Evolutionary conservation across 139 green algal species (phyloP).

Genomic region (Chlamydomonas incerta): DNA sequence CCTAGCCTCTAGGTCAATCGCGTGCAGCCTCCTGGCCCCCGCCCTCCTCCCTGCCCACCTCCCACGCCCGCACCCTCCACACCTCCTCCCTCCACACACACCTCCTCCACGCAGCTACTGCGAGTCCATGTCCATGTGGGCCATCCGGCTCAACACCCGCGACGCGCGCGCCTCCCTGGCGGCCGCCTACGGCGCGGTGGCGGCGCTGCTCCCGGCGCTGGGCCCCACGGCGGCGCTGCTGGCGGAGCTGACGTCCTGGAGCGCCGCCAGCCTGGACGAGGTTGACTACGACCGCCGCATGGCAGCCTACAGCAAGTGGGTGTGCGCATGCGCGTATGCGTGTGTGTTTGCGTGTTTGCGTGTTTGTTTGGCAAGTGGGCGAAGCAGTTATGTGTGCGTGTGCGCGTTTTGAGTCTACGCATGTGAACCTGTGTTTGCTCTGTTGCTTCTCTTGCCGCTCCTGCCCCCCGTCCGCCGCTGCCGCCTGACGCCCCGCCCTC

Average conservation of each 20-base stretch:
- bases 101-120: slow-evolving; percentile 57
- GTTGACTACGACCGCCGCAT: slow-evolving; percentile 79
- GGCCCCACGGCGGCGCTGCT: slow-evolving; percentile 53
- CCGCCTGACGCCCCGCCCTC: too few relatives aligned
- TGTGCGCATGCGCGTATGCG: too few relatives aligned
- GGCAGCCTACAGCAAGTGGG: slow-evolving; percentile 59
- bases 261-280: slow-evolving; percentile 51
- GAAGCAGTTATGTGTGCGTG: too few relatives aligned
- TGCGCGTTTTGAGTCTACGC: too few relatives aligned
- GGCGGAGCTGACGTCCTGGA: slow-evolving; percentile 64
- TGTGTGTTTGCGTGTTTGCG: too few relatives aligned
- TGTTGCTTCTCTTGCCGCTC: too few relatives aligned
- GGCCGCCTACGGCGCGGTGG: slow-evolving; percentile 62
- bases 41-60: not conserved
- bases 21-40: not conserved
- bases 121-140: slow-evolving; percentile 69
- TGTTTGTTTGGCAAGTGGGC: too few relatives aligned
- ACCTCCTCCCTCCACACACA: not conserved
- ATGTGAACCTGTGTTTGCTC: too few relatives aligned
- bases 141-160: slow-evolving; percentile 57
- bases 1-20: too few relatives aligned
- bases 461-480: too few relatives aligned
- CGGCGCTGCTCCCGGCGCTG: slow-evolving; percentile 41
- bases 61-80: not conserved
- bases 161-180: slow-evolving; percentile 65